These are phyloP conservation scores for Sapria himalayana DNA, from an alignment of 345 rosid genomes.

Conservation along the genomic window DNA sequence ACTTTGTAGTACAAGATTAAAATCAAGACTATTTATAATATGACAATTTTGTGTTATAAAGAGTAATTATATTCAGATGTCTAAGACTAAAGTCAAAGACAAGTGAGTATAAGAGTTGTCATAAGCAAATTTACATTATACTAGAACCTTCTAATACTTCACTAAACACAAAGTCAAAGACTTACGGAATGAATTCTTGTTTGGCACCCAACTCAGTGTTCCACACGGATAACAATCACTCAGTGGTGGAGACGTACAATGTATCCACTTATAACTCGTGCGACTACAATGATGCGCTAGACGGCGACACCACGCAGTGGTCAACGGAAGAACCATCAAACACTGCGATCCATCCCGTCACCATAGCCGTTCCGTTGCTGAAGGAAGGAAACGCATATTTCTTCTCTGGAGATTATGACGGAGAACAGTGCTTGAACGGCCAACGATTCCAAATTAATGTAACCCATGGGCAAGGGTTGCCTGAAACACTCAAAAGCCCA, in stretches of 20 bases:
- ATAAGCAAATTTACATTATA: no score
- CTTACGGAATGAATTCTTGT: no score
- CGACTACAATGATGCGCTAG: slow-evolving; percentile 32
- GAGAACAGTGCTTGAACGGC: slow-evolving; percentile 62
- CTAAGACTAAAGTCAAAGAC: no score
- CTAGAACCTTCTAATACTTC: no score
- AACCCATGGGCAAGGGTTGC: slow-evolving; percentile 63
- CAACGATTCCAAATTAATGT: slow-evolving; percentile 54
- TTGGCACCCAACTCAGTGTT: slow-evolving; percentile 60
- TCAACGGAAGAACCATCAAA: slow-evolving; percentile 53
- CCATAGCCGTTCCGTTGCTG: slow-evolving; percentile 48
- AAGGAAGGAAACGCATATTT: slow-evolving; percentile 57
- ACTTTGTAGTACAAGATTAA: no score
- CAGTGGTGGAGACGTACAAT: slow-evolving; percentile 72
- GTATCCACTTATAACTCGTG: slow-evolving; percentile 47
- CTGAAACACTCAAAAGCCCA: slow-evolving; percentile 23
- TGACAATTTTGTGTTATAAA: no score
- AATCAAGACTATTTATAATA: no score
- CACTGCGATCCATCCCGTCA: slow-evolving; percentile 26
- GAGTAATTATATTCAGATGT: no score
- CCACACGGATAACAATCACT: slow-evolving; percentile 78
- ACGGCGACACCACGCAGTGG: slow-evolving; percentile 44
- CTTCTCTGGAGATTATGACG: slow-evolving; percentile 74
- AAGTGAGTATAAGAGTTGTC: no score
- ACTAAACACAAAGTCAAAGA: no score